A percentile compares a stretch with the other conserved stretches of the same genome.
These are phyloP conservation scores for Saccharomyces pastorianus DNA, from an alignment of 1,139 yeast genomes.

Conservation along the genomic window DNA sequence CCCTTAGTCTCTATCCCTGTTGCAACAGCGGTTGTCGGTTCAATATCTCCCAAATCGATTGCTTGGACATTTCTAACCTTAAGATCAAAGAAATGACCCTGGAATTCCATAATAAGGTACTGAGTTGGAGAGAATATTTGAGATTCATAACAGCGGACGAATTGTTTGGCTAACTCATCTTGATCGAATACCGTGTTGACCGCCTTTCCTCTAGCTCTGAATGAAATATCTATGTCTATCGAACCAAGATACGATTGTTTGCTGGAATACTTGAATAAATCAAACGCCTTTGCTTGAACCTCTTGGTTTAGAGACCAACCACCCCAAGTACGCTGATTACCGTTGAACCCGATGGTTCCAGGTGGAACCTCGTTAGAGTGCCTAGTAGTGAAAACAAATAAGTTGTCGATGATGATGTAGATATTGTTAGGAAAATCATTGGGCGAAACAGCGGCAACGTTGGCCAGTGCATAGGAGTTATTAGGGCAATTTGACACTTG, in stretches of 20 bases:
- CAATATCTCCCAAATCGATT: constrained; percentile 59
- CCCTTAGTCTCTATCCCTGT: constrained; percentile 57
- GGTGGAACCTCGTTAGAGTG: constrained; percentile 49
- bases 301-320: constrained; percentile 73
- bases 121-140: constrained; percentile 89
- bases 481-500: constrained; percentile 56
- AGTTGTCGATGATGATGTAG: constrained; percentile 59
- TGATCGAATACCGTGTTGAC: constrained; percentile 64
- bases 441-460: constrained; percentile 72
- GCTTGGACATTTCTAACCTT: constrained; percentile 65
- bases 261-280: constrained; percentile 47
- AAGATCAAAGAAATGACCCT: constrained; percentile 63
- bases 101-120: constrained; percentile 70
- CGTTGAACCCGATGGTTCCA: constrained; percentile 77
- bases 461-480: constrained; percentile 57
- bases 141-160: constrained; percentile 56
- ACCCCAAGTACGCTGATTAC: constrained; percentile 87
- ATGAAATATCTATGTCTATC: constrained; percentile 72
- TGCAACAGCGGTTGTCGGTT: constrained; percentile 35
- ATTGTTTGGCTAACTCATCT: constrained; percentile 65
- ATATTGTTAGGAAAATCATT: constrained; percentile 60
- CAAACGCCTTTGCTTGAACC: constrained; percentile 60
- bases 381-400: constrained; percentile 69
- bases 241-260: constrained; percentile 68
- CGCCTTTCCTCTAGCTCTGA: constrained; percentile 61